These are phyloP conservation scores for Spiromastix sp. DNA, from an alignment of 2,329 filamentous ascomycete genomes.

Conservation along the genomic window DNA sequence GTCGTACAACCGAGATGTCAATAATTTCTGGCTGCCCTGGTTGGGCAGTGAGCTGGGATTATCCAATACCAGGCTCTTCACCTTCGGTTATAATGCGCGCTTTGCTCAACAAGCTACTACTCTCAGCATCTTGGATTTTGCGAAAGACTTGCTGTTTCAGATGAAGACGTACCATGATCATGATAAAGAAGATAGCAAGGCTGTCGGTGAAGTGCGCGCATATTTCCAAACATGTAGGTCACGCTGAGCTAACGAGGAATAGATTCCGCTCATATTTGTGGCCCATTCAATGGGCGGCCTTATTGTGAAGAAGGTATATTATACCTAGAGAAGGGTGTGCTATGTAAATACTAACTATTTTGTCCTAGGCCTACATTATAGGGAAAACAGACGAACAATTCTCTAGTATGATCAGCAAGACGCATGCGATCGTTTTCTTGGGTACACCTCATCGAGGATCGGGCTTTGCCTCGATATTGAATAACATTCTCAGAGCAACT, in stretches of 20 bases:
- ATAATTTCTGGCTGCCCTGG: slow-evolving; percentile 27
- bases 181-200: neutral
- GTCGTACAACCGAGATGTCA: slow-evolving; percentile 15
- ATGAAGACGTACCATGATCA: slow-evolving; percentile 4
- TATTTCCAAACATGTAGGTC: no score
- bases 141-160: slow-evolving; percentile 5
- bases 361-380: slow-evolving; percentile 11
- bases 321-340: neutral
- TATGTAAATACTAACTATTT: slow-evolving; percentile 1
- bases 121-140: slow-evolving; percentile 7
- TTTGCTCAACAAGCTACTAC: neutral
- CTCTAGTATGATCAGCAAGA: slow-evolving; percentile 3
- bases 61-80: slow-evolving; percentile 23
- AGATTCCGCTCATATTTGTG: slow-evolving; percentile 29
- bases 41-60: slow-evolving; percentile 23
- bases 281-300: slow-evolving; percentile 39
- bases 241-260: neutral
- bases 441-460: slow-evolving; percentile 19
- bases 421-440: slow-evolving; percentile 13
- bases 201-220: slow-evolving; percentile 3
- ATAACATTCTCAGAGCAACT: slow-evolving; percentile 20
- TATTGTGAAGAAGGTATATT: slow-evolving; percentile 17
- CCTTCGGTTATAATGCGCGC: slow-evolving; percentile 12
- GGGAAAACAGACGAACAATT: slow-evolving; percentile 8
- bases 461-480: slow-evolving; percentile 11